These are phyloP conservation scores for Hymenoscyphus occultus DNA, from an alignment of 2,329 filamentous ascomycete species.

Conservation along the genomic window DNA sequence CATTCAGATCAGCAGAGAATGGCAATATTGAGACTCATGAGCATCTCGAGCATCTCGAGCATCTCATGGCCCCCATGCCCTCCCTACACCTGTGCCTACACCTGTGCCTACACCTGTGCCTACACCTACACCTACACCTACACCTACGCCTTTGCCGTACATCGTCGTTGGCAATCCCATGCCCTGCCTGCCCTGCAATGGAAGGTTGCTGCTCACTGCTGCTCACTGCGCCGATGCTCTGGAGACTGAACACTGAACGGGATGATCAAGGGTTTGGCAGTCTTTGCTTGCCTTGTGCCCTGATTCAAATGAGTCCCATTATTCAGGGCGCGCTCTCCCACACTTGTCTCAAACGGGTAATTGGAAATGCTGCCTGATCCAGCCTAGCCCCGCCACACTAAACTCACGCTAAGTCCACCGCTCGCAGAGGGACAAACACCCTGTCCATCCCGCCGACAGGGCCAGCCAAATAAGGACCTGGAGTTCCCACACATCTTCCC, in stretches of 20 bases:
- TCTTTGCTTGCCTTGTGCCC: background rate
- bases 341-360: background rate
- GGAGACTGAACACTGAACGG: too few relatives aligned
- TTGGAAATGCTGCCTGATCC: background rate
- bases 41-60: background rate
- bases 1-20: too few relatives aligned
- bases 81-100: too few relatives aligned
- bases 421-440: background rate
- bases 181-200: too few relatives aligned
- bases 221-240: background rate
- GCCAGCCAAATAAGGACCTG: conserved; percentile 5
- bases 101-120: too few relatives aligned
- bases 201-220: too few relatives aligned
- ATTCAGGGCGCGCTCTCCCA: background rate
- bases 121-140: too few relatives aligned
- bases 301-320: background rate
- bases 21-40: background rate
- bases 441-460: background rate
- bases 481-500: conserved; percentile 4
- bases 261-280: background rate
- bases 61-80: conserved; percentile 1
- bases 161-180: too few relatives aligned
- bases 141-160: too few relatives aligned
- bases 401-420: background rate
- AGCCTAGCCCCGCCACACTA: background rate